A percentile compares a stretch with the other conserved stretches of the same genome.
Conservation (phyloP, 306 rosid species). For the apple (Malus domestica) region ASM211411v1 NC_041798.1:10913501-10914000, state of each 20-base stretch:
- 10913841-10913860: constrained; percentile 24
- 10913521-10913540: background rate
- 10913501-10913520: background rate
- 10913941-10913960: constrained; percentile 31
- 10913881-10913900: constrained; percentile 40
- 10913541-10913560: background rate
- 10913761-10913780: constrained; percentile 31
- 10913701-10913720: constrained; percentile 15
- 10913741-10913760: background rate
- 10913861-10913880: constrained; percentile 19
- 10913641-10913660: too few relatives aligned
- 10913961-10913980: constrained; percentile 37
- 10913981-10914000: constrained; percentile 62
- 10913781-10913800: constrained; percentile 21
- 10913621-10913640: too few relatives aligned
- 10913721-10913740: constrained; percentile 18
- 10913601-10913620: too few relatives aligned
- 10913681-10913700: constrained; percentile 34
- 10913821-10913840: constrained; percentile 25
- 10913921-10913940: constrained; percentile 25
- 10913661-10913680: background rate
- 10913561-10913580: background rate
- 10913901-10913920: constrained; percentile 27
- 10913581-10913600: too few relatives aligned
- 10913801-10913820: constrained; percentile 11